Conservation (phyloP, 768 basidiomycete species). For the Obba rivulosa region DNA sequence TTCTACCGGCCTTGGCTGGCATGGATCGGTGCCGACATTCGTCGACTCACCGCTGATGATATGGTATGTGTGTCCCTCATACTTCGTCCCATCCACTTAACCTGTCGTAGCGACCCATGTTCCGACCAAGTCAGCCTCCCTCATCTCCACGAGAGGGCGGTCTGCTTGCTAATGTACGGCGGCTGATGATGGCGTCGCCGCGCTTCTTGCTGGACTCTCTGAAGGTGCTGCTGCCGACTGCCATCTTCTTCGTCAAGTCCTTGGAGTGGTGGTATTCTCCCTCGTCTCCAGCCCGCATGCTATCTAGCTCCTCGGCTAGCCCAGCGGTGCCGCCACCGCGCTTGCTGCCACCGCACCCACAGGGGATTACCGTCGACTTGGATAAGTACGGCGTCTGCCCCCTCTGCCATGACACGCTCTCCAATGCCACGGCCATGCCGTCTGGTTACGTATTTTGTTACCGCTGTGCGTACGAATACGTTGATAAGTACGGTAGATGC, state of each 20-base stretch:
- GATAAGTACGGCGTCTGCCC: conserved; percentile 79
- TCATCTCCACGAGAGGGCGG: conserved; percentile 14
- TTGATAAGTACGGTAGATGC: conserved; percentile 73
- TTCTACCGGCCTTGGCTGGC: conserved; percentile 90
- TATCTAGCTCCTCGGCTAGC: conserved; percentile 55
- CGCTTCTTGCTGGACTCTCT: conserved; percentile 71
- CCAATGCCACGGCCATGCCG: conserved; percentile 86
- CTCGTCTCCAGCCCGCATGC: conserved; percentile 74
- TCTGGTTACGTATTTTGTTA: conserved; percentile 96
- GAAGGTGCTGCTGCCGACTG: conserved; percentile 73
- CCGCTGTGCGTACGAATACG: conserved; percentile 80
- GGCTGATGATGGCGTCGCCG: conserved; percentile 48
- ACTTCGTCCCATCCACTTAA: not conserved
- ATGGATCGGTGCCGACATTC: conserved; percentile 79
- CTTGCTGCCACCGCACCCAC: conserved; percentile 69
- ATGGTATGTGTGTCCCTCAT: conserved; percentile 43
- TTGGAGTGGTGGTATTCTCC: conserved; percentile 99
- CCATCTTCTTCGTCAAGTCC: conserved; percentile 94
- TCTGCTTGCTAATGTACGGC: conserved; percentile 38
- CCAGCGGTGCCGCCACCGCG: conserved; percentile 74
- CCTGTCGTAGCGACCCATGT: not conserved
- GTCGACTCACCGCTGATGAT: conserved; percentile 74
- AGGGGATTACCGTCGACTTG: conserved; percentile 59
- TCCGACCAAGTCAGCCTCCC: conserved; percentile 1
- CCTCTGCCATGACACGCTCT: conserved; percentile 64